Base-by-base conservation (phyloP, 208 protist genomes). In the Leishmania major region DNA sequence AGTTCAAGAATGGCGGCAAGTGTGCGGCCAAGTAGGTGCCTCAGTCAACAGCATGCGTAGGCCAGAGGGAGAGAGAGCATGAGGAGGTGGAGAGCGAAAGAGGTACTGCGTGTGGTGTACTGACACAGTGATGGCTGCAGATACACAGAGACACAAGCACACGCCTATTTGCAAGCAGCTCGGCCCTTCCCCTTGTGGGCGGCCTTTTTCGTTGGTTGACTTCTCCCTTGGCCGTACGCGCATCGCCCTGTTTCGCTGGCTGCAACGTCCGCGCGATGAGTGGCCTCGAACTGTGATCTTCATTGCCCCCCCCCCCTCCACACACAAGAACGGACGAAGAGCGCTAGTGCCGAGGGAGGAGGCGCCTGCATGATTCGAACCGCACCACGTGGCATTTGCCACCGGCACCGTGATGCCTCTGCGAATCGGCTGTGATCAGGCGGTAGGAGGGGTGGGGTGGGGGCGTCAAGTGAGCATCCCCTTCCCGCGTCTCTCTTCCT, bases 11-110 rank as follows among this genome's bases (percentile, higher is more conserved):
- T 74, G 70, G 45, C 55, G 53, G n/a, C 49, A 55, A 40, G 35
- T 40, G 51, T 25, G 51, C 79, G 60, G 88, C 59, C 74, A 83
- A 78, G 35, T 78, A 77, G 47, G 72, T 43, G 22, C 40, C 22
- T n/a, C 66, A 75, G 66, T 74, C 25, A 74, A 31, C 40, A 66
- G 35, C 43, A 19, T 62, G 73, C 31, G 8, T 77, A 43, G 5
- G 13, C 62, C 31, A n/a, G n/a, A 62, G 73, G n/a, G 71, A 22
- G n/a, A 8, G 72, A 40, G 47, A 40, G 37, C 10, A 4, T 22
- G 64, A 15, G 64, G 31, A 40, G 64, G 57, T 60, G 57, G 22
- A n/a, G 8, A n/a, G 28, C 40, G 35, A 49, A 28, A 13, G 49
- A 3, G 45, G 69, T 45, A n/a, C 66, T 28, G 49, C 5, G 31